Conservation (phyloP, 768 basidiomycete species). For the Pilatotrama ljubarskyi region DNA sequence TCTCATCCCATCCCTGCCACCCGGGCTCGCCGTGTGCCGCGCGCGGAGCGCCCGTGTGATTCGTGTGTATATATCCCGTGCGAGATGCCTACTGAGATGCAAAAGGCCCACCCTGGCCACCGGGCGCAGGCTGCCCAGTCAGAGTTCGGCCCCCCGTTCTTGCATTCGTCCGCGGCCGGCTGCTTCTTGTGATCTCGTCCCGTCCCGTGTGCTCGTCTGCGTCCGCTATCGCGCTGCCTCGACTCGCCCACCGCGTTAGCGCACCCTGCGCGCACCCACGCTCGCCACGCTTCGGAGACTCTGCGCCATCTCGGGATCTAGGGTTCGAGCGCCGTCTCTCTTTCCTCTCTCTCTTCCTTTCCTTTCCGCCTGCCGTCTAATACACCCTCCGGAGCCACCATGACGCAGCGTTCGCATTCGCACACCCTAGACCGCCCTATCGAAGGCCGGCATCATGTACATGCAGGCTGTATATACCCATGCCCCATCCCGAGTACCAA, state of each 20-base stretch:
- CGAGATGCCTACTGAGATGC: not conserved
- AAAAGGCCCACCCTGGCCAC: not conserved
- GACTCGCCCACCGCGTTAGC: not conserved
- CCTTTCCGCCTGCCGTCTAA: not conserved
- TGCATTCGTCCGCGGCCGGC: slow-evolving; percentile 1
- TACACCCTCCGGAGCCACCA: no score
- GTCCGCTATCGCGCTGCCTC: slow-evolving; percentile 3
- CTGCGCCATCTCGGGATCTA: not conserved
- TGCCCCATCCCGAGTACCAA: no score
- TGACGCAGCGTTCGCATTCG: not conserved
- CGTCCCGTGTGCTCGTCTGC: not conserved
- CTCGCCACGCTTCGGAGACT: not conserved
- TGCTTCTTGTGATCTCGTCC: not conserved
- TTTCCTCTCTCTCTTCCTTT: not conserved
- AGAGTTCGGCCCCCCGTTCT: slow-evolving; percentile 13
- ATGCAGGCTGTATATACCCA: no score
- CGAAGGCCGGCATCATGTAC: not conserved
- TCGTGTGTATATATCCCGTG: not conserved
- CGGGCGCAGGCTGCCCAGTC: slow-evolving; percentile 3
- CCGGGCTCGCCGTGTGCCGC: not conserved
- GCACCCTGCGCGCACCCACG: not conserved
- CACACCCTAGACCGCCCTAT: not conserved
- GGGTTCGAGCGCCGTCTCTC: not conserved
- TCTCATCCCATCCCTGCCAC: not conserved
- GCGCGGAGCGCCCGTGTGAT: not conserved